Conservation (phyloP, 78 protist genomes). For the Dictyostelium brefeldianum region DNA sequence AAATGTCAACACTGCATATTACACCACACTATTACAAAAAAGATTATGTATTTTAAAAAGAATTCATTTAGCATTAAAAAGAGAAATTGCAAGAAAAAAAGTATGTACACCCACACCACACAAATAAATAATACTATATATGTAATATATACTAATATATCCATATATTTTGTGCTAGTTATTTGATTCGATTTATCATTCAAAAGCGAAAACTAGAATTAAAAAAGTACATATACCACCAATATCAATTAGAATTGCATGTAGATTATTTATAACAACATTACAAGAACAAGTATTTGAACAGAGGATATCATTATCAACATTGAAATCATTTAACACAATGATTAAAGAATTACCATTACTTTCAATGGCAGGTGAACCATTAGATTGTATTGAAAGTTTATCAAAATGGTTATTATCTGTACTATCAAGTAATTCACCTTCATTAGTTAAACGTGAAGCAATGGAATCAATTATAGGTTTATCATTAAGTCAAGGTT, state of each 20-base stretch:
- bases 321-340: conserved; percentile 68
- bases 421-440: conserved; percentile 33
- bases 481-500: conserved; percentile 59
- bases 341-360: conserved; percentile 79
- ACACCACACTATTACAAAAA: conserved; percentile 61
- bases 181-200: conserved; percentile 66
- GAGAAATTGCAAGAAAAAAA: conserved; percentile 83
- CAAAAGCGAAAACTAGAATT: conserved; percentile 75
- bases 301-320: conserved; percentile 59
- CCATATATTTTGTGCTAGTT: too few species aligned
- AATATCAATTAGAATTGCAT: conserved; percentile 78
- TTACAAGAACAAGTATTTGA: conserved; percentile 74
- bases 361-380: conserved; percentile 78
- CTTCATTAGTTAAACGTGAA: conserved; percentile 33
- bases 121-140: neutral
- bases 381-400: conserved; percentile 79
- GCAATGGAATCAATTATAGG: conserved; percentile 76
- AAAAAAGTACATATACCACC: conserved; percentile 74
- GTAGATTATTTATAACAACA: conserved; percentile 78
- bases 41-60: conserved; percentile 72
- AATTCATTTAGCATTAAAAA: conserved; percentile 70
- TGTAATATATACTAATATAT: neutral
- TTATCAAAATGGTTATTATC: conserved; percentile 74
- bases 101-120: neutral
- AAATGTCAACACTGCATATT: conserved; percentile 76